Conservation (phyloP, 2,329 filamentous ascomycete genomes). For the Trichoderma sp. region DNA sequence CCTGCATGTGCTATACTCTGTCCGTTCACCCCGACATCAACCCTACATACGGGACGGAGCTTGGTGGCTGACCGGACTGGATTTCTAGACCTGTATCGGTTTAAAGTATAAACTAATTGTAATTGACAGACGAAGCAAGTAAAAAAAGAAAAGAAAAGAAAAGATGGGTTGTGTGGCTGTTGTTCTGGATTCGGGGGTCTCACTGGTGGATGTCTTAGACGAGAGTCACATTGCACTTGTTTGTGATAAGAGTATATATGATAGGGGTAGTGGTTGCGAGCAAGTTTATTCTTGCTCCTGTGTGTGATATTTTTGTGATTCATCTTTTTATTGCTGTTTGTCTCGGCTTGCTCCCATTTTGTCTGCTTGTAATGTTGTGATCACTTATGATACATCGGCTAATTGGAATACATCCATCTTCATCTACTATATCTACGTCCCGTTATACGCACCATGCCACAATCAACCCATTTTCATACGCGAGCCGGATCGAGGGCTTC, state of each 20-base stretch:
- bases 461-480: slow-evolving; percentile 1
- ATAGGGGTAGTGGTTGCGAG: neutral
- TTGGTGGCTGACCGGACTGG: too few species aligned
- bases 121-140: neutral
- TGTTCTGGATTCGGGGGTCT: neutral
- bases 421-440: neutral
- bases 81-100: neutral
- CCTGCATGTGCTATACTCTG: neutral
- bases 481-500: slow-evolving; percentile 27
- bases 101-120: neutral
- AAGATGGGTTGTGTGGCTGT: neutral
- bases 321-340: neutral
- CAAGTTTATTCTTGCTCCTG: neutral
- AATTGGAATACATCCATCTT: neutral
- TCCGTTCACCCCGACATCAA: neutral
- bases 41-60: neutral
- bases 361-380: neutral
- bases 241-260: neutral
- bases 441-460: neutral
- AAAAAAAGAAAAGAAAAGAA: neutral
- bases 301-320: neutral
- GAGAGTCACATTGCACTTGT: neutral
- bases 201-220: neutral
- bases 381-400: too few species aligned
- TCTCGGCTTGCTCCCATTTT: neutral